phyloP scores from a whole-genome alignment of 306 rosid genomes.

The Cicer pinnatifidum region DNA sequence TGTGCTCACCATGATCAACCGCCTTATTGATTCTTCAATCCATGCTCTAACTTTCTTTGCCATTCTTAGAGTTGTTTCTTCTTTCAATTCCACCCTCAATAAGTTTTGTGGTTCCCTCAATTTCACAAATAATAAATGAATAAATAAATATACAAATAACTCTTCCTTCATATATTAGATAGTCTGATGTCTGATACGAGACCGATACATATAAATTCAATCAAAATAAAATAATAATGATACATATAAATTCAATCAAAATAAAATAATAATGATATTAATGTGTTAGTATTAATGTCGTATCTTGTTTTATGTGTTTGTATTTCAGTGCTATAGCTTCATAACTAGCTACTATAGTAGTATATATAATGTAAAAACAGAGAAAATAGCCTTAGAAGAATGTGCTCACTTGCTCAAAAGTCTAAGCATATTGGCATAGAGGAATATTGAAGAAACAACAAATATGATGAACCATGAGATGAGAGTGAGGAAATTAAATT shows the following conservation, averaged over 20 bases:
- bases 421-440: conserved; percentile 59
- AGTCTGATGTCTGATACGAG: no score
- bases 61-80: conserved; percentile 41
- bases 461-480: conserved; percentile 58
- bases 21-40: conserved; percentile 55
- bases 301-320: no score
- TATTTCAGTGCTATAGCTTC: no score
- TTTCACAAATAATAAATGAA: conserved; percentile 1
- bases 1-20: conserved; percentile 51
- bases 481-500: conserved; percentile 60
- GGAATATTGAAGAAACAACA: conserved; percentile 53
- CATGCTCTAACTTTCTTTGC: conserved; percentile 41
- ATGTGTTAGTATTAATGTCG: no score
- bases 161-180: no score
- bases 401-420: conserved; percentile 62
- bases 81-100: conserved; percentile 48
- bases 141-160: background rate
- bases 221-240: no score
- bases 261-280: no score
- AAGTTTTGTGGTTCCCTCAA: conserved; percentile 55
- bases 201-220: no score
- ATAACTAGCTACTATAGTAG: background rate
- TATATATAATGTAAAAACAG: background rate
- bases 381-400: background rate
- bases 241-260: no score